Percentiles rank a stretch among this genome's conserved stretches.
Evolutionary conservation across 139 green algal genomes (phyloP).

Genomic region (Protoeuglena noctilucae): DNA sequence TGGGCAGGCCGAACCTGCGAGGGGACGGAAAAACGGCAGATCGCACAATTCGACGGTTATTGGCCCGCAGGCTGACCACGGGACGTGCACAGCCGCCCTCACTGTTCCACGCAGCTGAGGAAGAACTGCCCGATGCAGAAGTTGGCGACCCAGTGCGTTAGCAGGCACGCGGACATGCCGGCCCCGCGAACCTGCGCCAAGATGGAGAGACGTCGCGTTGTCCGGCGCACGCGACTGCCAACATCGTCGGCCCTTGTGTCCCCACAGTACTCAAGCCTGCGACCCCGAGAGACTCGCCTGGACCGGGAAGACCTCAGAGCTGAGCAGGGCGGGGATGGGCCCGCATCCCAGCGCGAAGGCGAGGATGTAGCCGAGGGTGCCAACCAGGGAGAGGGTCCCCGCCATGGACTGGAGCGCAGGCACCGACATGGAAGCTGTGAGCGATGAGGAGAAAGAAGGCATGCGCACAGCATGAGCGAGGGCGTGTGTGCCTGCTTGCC

Average conservation of each 20-base stretch:
- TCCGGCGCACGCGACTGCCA: background rate
- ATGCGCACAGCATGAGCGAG: too few species aligned
- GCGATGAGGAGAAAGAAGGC: too few species aligned
- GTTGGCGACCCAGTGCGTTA: constrained; percentile 65
- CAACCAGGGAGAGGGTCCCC: constrained; percentile 40
- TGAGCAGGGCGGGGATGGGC: constrained; percentile 74
- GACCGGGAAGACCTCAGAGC: constrained; percentile 71
- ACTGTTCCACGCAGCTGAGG: too few species aligned
- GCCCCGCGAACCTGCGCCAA: constrained; percentile 13
- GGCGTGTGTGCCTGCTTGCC: background rate
- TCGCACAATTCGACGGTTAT: too few species aligned
- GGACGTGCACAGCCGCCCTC: constrained; percentile 22
- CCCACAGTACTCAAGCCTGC: constrained; percentile 8
- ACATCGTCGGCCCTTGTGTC: background rate
- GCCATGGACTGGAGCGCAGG: constrained; percentile 46
- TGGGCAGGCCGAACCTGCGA: constrained; percentile 36
- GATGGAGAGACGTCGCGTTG: background rate
- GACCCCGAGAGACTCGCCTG: constrained; percentile 25
- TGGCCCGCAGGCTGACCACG: too few species aligned
- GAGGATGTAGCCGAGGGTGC: constrained; percentile 77
- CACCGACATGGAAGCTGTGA: constrained; percentile 46
- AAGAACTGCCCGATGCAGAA: constrained; percentile 72
- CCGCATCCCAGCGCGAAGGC: constrained; percentile 76
- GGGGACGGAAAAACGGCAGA: too few species aligned
- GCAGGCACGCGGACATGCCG: constrained; percentile 38